Conservation (phyloP, 805 yeast genomes). For the Isabelozyma pseudorhagii region DNA sequence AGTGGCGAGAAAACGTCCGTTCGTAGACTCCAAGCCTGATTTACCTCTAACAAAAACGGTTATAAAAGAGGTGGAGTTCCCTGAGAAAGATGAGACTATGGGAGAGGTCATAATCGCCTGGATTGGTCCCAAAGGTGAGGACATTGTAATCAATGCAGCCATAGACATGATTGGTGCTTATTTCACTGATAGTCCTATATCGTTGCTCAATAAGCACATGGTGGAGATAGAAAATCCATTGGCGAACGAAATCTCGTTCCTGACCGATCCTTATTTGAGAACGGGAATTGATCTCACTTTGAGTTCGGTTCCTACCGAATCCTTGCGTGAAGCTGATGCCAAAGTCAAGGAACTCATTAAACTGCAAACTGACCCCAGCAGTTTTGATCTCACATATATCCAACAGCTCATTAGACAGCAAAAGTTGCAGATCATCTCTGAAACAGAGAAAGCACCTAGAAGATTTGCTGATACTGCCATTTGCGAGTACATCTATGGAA, state of each 20-base stretch:
- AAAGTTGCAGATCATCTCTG: constrained; percentile 56
- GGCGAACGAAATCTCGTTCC: constrained; percentile 66
- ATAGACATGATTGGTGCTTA: constrained; percentile 69
- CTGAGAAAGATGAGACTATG: constrained; percentile 82
- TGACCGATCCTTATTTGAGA: constrained; percentile 70
- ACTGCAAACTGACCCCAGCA: constrained; percentile 46
- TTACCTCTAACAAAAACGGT: constrained; percentile 38
- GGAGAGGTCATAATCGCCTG: constrained; percentile 75
- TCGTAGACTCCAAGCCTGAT: constrained; percentile 62
- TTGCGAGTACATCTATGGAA: constrained; percentile 78
- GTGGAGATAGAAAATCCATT: constrained; percentile 82
- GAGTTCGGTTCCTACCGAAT: constrained; percentile 74
- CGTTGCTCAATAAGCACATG: constrained; percentile 65
- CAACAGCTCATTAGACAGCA: constrained; percentile 65
- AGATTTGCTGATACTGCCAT: constrained; percentile 65
- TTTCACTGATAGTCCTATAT: constrained; percentile 72
- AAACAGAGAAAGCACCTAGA: constrained; percentile 62
- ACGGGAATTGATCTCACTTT: constrained; percentile 57
- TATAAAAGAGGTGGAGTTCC: constrained; percentile 64
- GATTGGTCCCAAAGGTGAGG: constrained; percentile 71
- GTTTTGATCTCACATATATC: constrained; percentile 64
- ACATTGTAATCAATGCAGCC: constrained; percentile 59
- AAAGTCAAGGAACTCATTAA: constrained; percentile 49
- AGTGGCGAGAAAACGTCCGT: constrained; percentile 57
- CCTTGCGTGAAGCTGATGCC: constrained; percentile 50